phyloP scores from a whole-genome alignment of 495 filamentous ascomycete genomes.

The Bathelium albidoporum region DNA sequence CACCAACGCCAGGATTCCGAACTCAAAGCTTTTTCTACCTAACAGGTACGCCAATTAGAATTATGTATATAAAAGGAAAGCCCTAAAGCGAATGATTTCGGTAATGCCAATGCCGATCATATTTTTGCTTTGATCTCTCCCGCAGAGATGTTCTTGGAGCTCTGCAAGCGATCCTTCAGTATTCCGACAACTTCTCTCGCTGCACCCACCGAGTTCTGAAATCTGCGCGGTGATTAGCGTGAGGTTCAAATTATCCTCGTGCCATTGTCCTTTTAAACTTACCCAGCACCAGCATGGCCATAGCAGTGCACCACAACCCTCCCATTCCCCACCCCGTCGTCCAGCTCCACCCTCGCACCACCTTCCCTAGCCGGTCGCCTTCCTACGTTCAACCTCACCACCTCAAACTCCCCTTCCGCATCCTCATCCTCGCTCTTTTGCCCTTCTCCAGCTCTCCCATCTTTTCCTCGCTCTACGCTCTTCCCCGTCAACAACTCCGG shows the following conservation, averaged over 20 bases:
- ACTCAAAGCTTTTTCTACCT: slow-evolving; percentile 28
- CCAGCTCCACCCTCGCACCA: slow-evolving; percentile 29
- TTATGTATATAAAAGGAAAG: slow-evolving; percentile 17
- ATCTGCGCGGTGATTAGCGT: neutral
- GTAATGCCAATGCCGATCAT: neutral
- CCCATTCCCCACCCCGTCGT: slow-evolving; percentile 14
- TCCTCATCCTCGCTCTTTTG: slow-evolving; percentile 1
- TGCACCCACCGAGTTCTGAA: neutral
- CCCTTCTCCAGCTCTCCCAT: no score
- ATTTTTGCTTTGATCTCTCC: neutral
- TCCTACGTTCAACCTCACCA: slow-evolving; percentile 32
- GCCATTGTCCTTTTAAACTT: neutral
- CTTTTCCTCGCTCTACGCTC: no score
- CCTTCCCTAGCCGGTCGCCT: slow-evolving; percentile 30
- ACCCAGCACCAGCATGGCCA: slow-evolving; percentile 23
- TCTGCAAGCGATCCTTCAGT: neutral
- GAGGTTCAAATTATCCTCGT: neutral
- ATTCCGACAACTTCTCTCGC: neutral
- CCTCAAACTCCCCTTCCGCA: slow-evolving; percentile 29
- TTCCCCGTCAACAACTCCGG: slow-evolving; percentile 27
- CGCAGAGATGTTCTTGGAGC: neutral
- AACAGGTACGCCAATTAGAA: slow-evolving; percentile 25
- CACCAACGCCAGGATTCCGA: slow-evolving; percentile 13
- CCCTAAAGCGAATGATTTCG: neutral
- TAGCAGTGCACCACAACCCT: slow-evolving; percentile 21